Percentiles rank a stretch among this genome's conserved stretches.
Conservation (phyloP, 371 early-diverging fungal genomes). For the Basidiobolus meristosporus region DNA sequence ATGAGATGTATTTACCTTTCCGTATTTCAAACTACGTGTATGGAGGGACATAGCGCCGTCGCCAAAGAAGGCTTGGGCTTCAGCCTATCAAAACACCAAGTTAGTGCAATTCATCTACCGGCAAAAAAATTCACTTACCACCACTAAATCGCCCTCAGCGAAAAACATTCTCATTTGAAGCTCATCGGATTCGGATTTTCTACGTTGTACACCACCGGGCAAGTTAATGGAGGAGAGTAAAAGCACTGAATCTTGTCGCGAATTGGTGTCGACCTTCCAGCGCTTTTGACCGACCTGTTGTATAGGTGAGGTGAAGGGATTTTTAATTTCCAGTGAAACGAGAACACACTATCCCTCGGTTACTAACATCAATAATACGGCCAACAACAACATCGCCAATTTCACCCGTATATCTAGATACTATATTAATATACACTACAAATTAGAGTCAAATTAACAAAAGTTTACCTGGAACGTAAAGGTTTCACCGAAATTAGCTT, state of each 20-base stretch:
- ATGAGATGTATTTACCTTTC: constrained; percentile 35
- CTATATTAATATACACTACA: not conserved
- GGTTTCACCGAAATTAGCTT: constrained; percentile 87
- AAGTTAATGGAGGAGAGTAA: constrained; percentile 88
- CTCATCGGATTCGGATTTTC: constrained; percentile 96
- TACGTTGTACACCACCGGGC: constrained; percentile 92
- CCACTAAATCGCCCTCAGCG: constrained; percentile 87
- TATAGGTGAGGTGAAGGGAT: not conserved
- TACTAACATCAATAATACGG: constrained; percentile 84
- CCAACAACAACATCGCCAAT: constrained; percentile 99
- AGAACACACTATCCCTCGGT: too few species aligned
- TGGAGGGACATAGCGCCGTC: constrained; percentile 88
- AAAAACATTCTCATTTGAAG: constrained; percentile 95
- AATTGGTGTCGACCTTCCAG: constrained; percentile 95
- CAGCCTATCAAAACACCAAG: constrained; percentile 34
- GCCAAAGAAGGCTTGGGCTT: constrained; percentile 80
- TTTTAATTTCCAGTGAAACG: constrained; percentile 31
- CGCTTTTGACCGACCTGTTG: constrained; percentile 55
- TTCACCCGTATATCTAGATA: constrained; percentile 59
- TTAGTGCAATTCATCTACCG: not conserved
- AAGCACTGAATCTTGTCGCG: constrained; percentile 75
- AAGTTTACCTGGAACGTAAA: constrained; percentile 53
- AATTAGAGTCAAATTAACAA: not conserved
- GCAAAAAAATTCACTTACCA: constrained; percentile 21
- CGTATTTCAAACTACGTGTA: constrained; percentile 91